Evolutionary conservation across 1,139 yeast genomes (phyloP).

Genomic region (Pneumocystis wakefieldiae): DNA sequence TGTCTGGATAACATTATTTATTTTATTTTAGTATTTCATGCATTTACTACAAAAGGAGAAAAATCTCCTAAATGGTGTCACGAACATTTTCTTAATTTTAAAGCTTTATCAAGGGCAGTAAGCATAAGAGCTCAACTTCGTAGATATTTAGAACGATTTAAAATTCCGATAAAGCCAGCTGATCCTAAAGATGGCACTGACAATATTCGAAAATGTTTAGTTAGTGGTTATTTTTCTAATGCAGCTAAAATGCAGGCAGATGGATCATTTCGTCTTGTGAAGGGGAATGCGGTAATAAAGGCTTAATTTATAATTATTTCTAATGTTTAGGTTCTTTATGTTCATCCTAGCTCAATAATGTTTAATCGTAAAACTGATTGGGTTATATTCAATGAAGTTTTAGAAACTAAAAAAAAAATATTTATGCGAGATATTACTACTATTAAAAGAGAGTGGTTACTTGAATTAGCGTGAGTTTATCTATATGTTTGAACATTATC

Average conservation of each 20-base stretch:
- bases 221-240: slow-evolving; percentile 14
- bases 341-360: slow-evolving; percentile 15
- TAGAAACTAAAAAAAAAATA: slow-evolving; percentile 11
- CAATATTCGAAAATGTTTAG: slow-evolving; percentile 12
- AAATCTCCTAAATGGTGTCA: slow-evolving; percentile 60
- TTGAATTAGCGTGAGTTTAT: slow-evolving; percentile 9
- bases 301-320: not conserved
- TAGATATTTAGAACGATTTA: slow-evolving; percentile 46
- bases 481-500: not conserved
- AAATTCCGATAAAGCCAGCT: slow-evolving; percentile 1
- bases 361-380: slow-evolving; percentile 13
- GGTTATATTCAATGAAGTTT: slow-evolving; percentile 14
- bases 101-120: slow-evolving; percentile 57
- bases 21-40: slow-evolving; percentile 35
- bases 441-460: slow-evolving; percentile 15
- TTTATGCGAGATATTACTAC: slow-evolving; percentile 13
- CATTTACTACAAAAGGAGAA: slow-evolving; percentile 32
- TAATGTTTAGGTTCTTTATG: slow-evolving; percentile 10
- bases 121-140: slow-evolving; percentile 57
- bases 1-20: not conserved
- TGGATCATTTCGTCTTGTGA: slow-evolving; percentile 14
- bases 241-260: slow-evolving; percentile 15
- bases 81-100: slow-evolving; percentile 56
- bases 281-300: slow-evolving; percentile 1
- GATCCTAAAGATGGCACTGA: slow-evolving; percentile 1